Evolutionary conservation across 2,329 filamentous ascomycete genomes (phyloP).

Genomic region (Beauveria australis): DNA sequence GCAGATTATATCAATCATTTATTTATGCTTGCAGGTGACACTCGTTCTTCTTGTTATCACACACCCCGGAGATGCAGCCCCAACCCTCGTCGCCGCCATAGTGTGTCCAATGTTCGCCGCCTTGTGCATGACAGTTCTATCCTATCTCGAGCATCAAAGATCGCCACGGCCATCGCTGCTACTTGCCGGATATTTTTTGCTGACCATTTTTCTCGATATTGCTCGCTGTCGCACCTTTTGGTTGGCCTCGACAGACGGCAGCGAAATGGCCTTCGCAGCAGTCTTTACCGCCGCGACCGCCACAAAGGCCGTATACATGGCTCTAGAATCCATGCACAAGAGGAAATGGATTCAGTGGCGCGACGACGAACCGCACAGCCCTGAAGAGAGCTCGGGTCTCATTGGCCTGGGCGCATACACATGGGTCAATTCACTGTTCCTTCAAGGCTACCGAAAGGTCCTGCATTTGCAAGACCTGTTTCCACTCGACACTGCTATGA

Average conservation of each 20-base stretch:
- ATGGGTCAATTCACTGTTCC: conserved; percentile 29
- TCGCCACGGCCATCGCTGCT: conserved; percentile 34
- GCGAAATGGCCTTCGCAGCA: background rate
- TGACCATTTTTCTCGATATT: conserved; percentile 36
- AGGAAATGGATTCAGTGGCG: conserved; percentile 10
- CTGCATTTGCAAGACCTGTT: conserved; percentile 24
- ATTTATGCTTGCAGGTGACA: background rate
- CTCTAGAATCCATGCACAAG: conserved; percentile 32
- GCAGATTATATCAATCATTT: background rate
- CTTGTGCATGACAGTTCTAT: conserved; percentile 22
- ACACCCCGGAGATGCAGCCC: too few species aligned
- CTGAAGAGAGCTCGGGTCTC: conserved; percentile 27
- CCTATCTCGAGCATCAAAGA: conserved; percentile 28
- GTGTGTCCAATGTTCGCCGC: conserved; percentile 14
- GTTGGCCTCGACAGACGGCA: background rate
- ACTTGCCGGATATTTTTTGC: conserved; percentile 31
- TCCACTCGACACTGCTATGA: conserved; percentile 24
- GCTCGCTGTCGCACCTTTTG: conserved; percentile 31
- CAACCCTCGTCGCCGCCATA: conserved; percentile 18
- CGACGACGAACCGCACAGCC: conserved; percentile 30
- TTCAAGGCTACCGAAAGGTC: conserved; percentile 24
- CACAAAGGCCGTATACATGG: conserved; percentile 26
- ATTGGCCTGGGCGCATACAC: conserved; percentile 24
- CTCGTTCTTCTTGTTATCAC: background rate
- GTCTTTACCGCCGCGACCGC: conserved; percentile 28